Conservation (phyloP, 2,329 filamentous ascomycete species). For the Scolecobasidium constrictum region DNA sequence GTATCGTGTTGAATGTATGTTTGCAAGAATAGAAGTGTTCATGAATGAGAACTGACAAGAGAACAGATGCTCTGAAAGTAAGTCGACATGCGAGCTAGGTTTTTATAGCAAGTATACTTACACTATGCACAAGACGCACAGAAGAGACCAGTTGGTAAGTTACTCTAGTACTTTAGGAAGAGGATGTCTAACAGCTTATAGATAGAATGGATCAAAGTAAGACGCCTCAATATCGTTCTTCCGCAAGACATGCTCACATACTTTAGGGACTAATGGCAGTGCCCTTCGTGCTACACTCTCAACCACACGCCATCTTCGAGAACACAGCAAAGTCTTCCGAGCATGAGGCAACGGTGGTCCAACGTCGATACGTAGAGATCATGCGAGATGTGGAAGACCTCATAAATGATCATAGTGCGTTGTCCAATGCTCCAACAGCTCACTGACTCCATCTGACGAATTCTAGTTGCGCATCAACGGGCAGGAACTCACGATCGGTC, state of each 20-base stretch:
- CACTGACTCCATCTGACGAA: background rate
- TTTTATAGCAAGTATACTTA: slow-evolving; percentile 14
- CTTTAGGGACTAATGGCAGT: slow-evolving; percentile 46
- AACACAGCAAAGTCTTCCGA: slow-evolving; percentile 52
- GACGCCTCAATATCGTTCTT: background rate
- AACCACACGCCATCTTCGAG: slow-evolving; percentile 80
- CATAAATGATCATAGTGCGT: slow-evolving; percentile 79
- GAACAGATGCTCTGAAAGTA: slow-evolving; percentile 53
- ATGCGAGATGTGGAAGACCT: slow-evolving; percentile 87
- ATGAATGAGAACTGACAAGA: slow-evolving; percentile 3
- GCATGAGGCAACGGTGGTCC: slow-evolving; percentile 68
- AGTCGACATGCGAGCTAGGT: slow-evolving; percentile 14
- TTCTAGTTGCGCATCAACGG: slow-evolving; percentile 58
- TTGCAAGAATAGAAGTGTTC: slow-evolving; percentile 5
- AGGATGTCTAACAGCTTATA: slow-evolving; percentile 17
- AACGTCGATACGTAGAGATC: slow-evolving; percentile 86
- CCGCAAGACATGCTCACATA: background rate
- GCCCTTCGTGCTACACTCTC: slow-evolving; percentile 91
- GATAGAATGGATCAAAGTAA: slow-evolving; percentile 85
- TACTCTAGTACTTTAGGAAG: slow-evolving; percentile 15
- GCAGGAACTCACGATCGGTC: slow-evolving; percentile 58
- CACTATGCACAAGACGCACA: slow-evolving; percentile 56
- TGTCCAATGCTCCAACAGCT: background rate
- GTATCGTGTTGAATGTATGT: slow-evolving; percentile 30
- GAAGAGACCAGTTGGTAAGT: slow-evolving; percentile 82